Evolutionary conservation across 805 yeast species (phyloP), one percentile per base, ranked within the genome.

Genomic region (Starmera quercuum): DNA sequence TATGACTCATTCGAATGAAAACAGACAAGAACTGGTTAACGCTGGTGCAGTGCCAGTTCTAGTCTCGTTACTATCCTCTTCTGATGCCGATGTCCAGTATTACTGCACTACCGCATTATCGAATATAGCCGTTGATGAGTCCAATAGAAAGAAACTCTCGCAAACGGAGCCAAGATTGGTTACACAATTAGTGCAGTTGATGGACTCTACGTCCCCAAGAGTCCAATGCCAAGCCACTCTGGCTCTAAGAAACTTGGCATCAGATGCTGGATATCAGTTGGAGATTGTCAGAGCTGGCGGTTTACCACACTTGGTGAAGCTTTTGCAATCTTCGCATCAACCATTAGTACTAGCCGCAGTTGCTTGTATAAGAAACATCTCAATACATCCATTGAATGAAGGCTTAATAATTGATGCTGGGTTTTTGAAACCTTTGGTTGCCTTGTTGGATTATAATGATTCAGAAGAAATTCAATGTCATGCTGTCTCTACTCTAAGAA

Each of bases 211-310:
- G 10, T 77, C 92, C 30, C 90, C 97, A 24, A 73, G 97, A 47
- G 97, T 92, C 23, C 97, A 92, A 61, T 92, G 99, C 61, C 98
- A 92, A 64, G 97, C 98, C 1, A 94, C 98, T 5, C 68, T 92
- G 42, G 98, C 97, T 2, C 69, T 92, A 46, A 75, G 99, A 62
- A 92, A 92, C 55, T 73, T 92, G 51, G 99, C 98, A 1, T 83
- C 95, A 4, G 99, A 92, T 61, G 86, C 92, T 13, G 82, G 87
- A 44, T 92, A 92, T 62, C 99, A 92, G 63, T 73, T 90, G 41
- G 97, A 90, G 56, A 88, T 90, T 45, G 97, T 90, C 13, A 73
- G 95, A 51, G 88, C 95, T 25, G 95, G 95, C 37, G 99, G 98
- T 0, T 73, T 92, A 51, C 92, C 96, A 29, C 92, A 87, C 56